Conservation (phyloP, 768 basidiomycete genomes). For the Mycena galopus region DNA sequence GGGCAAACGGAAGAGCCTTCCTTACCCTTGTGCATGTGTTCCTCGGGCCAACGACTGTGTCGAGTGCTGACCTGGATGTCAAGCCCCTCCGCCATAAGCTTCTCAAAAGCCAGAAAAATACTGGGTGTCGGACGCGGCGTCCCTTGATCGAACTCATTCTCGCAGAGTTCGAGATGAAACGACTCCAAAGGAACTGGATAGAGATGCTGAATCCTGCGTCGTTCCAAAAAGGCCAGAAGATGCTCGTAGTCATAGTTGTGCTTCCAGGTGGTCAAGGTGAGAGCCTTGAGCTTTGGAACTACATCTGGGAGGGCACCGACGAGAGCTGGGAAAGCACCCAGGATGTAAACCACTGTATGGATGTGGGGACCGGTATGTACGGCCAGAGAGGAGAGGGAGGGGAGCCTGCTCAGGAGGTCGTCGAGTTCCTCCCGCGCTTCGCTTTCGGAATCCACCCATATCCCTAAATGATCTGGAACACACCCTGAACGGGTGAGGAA, state of each 20-base stretch:
- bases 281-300: not conserved
- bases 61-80: not conserved
- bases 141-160: not conserved
- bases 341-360: not conserved
- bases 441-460: not conserved
- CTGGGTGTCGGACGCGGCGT: not conserved
- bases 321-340: not conserved
- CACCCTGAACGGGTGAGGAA: not conserved
- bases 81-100: not conserved
- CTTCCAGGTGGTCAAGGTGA: not conserved
- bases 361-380: not conserved
- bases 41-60: not conserved
- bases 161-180: not conserved
- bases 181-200: not conserved
- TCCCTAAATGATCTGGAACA: not conserved
- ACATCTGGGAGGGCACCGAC: not conserved
- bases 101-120: not conserved
- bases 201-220: not conserved
- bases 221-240: not conserved
- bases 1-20: not conserved
- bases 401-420: not conserved
- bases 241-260: not conserved
- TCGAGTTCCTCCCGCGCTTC: not conserved
- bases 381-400: not conserved
- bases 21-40: not conserved